A percentile compares a stretch with the other conserved stretches of the same genome.
phyloP scores from a whole-genome alignment of 768 basidiomycete genomes.

The Hebeloma cylindrosporum region DNA sequence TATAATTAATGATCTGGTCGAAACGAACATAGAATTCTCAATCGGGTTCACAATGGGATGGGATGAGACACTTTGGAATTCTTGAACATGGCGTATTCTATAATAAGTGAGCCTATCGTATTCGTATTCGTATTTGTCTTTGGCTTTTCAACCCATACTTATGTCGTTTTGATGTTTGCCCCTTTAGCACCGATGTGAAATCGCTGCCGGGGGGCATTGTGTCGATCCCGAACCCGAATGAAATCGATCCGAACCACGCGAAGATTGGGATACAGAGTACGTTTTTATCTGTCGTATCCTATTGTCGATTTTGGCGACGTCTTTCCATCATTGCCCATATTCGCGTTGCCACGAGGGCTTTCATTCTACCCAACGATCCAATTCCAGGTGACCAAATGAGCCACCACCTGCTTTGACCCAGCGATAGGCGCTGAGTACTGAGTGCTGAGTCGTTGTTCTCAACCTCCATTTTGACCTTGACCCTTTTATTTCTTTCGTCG shows the following conservation, averaged over 20 bases:
- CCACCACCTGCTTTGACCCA: no score
- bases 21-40: conserved; percentile 79
- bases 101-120: conserved; percentile 46
- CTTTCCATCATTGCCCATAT: not conserved
- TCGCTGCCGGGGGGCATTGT: conserved; percentile 46
- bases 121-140: not conserved
- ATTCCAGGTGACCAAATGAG: not conserved
- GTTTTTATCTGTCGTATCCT: conserved; percentile 20
- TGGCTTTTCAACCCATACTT: not conserved
- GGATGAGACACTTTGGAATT: conserved; percentile 58
- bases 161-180: not conserved
- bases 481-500: not conserved
- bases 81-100: conserved; percentile 56
- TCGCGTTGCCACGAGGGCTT: not conserved
- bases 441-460: no score
- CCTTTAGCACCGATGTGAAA: conserved; percentile 28
- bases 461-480: no score
- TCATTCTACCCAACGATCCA: conserved; percentile 1
- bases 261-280: conserved; percentile 69
- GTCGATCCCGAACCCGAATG: conserved; percentile 46
- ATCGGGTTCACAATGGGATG: conserved; percentile 72
- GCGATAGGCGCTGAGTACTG: no score
- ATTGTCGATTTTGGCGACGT: not conserved
- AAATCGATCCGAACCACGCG: conserved; percentile 45
- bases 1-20: not conserved